Base-by-base conservation (phyloP, 805 yeast genomes). In the Phaffomyces opuntiae region DNA sequence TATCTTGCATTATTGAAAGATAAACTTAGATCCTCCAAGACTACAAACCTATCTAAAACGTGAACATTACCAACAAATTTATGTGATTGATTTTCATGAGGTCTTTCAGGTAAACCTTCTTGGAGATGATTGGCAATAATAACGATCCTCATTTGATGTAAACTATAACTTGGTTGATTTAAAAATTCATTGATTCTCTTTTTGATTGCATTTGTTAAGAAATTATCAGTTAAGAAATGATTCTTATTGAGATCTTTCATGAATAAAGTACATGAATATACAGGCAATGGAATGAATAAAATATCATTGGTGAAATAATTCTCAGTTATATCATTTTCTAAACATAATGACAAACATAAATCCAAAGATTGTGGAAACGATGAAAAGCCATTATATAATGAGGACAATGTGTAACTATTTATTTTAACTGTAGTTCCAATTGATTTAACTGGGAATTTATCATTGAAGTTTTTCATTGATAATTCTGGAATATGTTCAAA, bases 11-110 rank as follows among this genome's bases (percentile, higher is more conserved):
- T 52, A 14, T 51, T 43, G 44, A 50, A 57, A 9, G 48, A 47
- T 36, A 57, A 35, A 44, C 55, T 50, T 17, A 54, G 50, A 25
- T 55, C 60, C 6, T 49, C 51, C 31, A 52, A 39, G 0, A 56
- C 49, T 7, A 39, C 47, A 44, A 57, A 54, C 7, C 49, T 42
- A 35, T 47, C 53, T 3, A 57, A 26, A 9, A 55, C 49, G 31
- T 55, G 52, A 19, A 57, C 42, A 26, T 57, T 58, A 5, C 61
- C 62, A 17, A 58, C 60, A 32, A 56, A 58, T 37, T 53, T 58
- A 36, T 53, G 56, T 5, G 51, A 33, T 32, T 53, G 59, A 38
- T 54, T 44, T 34, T 56, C 60, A 36, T 53, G 54, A 9, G 56
- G 59, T 41, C 53, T 51, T 9, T 52, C 53, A 1, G 60, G 55